A percentile compares a stretch with the other conserved stretches of the same genome.
phyloP scores from a whole-genome alignment of 441 rosid genomes.

The Corymbia calophylla region DNA sequence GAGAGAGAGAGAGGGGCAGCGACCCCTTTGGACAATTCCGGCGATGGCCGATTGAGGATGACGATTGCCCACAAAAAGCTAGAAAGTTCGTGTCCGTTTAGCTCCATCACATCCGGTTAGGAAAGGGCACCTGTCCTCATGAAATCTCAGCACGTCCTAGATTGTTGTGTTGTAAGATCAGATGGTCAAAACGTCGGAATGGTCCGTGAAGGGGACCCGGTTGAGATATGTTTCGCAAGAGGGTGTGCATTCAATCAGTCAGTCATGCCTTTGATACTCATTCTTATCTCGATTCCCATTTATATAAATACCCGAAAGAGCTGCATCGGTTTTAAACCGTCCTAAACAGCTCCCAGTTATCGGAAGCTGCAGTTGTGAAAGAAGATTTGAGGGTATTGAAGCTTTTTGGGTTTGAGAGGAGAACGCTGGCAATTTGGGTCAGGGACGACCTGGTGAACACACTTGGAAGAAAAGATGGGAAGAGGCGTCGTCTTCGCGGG shows the following conservation, averaged over 20 bases:
- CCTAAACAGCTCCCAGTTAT: neutral
- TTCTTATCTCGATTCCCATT: neutral
- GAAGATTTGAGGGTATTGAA: neutral
- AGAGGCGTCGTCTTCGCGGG: neutral
- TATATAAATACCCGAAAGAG: neutral
- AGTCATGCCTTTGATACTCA: neutral
- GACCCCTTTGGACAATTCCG: neutral
- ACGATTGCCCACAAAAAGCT: neutral
- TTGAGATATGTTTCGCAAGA: neutral
- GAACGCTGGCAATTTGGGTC: neutral
- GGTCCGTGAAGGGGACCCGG: neutral
- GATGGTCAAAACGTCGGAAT: neutral
- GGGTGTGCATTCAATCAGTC: neutral
- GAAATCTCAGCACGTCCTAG: neutral
- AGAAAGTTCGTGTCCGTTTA: neutral
- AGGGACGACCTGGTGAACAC: neutral
- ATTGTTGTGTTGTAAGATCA: neutral
- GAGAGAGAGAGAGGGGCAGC: neutral
- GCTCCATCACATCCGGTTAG: neutral
- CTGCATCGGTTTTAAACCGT: neutral
- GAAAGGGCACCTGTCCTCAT: neutral
- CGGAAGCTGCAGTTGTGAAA: neutral
- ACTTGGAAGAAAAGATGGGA: neutral
- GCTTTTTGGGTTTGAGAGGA: neutral
- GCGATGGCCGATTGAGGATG: neutral